Percentiles rank a stretch among this genome's conserved stretches.
phyloP scores from a whole-genome alignment of 805 yeast genomes.

The Grigorovia humatica region DNA sequence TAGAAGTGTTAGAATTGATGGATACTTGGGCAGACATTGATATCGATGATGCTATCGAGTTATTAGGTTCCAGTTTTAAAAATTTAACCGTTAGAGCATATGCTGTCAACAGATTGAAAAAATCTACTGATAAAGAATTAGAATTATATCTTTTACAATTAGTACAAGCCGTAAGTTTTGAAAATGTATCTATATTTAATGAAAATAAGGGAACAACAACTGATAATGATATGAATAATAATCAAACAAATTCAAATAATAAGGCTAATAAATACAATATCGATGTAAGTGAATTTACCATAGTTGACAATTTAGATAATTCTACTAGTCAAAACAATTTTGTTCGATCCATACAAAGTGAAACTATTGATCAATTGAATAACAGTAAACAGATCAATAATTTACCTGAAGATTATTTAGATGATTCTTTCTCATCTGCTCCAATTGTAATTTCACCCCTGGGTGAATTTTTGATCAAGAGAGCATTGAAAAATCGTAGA shows the following conservation, averaged over 20 bases:
- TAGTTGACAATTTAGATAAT: slow-evolving; percentile 26
- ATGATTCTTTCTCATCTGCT: slow-evolving; percentile 1
- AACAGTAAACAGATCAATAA: neutral
- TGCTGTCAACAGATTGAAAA: slow-evolving; percentile 75
- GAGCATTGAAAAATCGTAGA: slow-evolving; percentile 53
- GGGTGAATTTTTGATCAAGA: slow-evolving; percentile 62
- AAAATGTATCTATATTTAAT: slow-evolving; percentile 28
- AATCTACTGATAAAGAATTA: slow-evolving; percentile 72
- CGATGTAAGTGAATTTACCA: slow-evolving; percentile 29
- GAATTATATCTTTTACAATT: slow-evolving; percentile 76
- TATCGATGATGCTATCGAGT: slow-evolving; percentile 76
- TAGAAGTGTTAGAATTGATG: slow-evolving; percentile 65
- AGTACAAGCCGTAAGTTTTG: slow-evolving; percentile 86
- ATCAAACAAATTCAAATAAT: neutral
- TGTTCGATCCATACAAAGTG: slow-evolving; percentile 2
- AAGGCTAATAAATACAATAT: neutral
- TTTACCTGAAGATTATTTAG: neutral
- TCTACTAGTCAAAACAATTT: slow-evolving; percentile 7
- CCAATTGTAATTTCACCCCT: slow-evolving; percentile 43
- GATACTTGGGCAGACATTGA: slow-evolving; percentile 67
- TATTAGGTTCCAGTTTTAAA: slow-evolving; percentile 67
- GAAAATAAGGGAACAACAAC: slow-evolving; percentile 12
- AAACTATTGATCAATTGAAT: neutral
- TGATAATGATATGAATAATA: neutral
- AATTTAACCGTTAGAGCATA: slow-evolving; percentile 68